Evolutionary conservation across 1,284 basidiomycete genomes (phyloP).

Genomic region (Heimioporus retisporus): DNA sequence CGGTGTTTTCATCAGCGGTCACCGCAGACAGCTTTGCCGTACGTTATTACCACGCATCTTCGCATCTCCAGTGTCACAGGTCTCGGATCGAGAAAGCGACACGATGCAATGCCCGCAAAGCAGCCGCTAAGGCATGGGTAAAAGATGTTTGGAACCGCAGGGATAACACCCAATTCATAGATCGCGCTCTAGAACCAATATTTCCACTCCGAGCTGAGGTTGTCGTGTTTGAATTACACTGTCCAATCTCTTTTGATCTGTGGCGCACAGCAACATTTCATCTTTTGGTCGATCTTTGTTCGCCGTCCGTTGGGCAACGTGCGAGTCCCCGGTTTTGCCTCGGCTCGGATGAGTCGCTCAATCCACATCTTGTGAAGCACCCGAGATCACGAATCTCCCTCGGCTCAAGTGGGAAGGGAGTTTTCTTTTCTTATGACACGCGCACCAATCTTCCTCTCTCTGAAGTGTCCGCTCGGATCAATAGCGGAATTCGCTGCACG

Average conservation of each 20-base stretch:
- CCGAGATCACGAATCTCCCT: too few relatives aligned
- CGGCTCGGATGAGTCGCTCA: too few relatives aligned
- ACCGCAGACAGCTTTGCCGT: neutral
- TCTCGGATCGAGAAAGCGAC: neutral
- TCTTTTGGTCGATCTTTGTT: neutral
- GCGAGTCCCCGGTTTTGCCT: too few relatives aligned
- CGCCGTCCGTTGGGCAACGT: neutral
- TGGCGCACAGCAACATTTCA: neutral
- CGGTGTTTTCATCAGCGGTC: neutral
- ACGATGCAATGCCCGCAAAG: neutral
- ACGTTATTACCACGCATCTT: neutral
- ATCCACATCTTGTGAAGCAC: too few relatives aligned
- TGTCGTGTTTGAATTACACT: neutral
- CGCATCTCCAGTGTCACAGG: neutral
- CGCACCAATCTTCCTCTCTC: neutral
- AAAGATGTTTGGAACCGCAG: neutral
- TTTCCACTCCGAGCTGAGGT: neutral
- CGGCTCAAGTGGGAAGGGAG: constrained; percentile 36
- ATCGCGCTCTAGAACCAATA: neutral
- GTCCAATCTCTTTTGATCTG: neutral
- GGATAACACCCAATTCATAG: too few relatives aligned
- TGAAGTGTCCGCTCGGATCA: neutral
- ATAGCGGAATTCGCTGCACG: neutral
- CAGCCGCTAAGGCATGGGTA: neutral
- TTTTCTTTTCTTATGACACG: constrained; percentile 24